phyloP scores from a whole-genome alignment of 345 rosid genomes.

The Eucalyptus marginata region DNA sequence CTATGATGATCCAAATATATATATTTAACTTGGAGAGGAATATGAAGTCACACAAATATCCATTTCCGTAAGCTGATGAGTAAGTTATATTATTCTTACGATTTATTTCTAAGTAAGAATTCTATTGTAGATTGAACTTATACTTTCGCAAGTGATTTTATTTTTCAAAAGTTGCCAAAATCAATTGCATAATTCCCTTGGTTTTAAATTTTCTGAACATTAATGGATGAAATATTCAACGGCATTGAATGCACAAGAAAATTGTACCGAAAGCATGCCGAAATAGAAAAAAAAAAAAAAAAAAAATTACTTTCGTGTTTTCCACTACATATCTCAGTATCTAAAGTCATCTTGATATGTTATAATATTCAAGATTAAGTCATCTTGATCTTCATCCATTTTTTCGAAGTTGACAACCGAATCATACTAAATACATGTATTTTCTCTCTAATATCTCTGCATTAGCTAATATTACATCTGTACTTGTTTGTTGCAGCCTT shows the following conservation, averaged over 20 bases:
- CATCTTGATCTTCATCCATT: too few species aligned
- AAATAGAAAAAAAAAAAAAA: not conserved
- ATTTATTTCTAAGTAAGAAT: not conserved
- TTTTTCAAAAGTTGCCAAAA: not conserved
- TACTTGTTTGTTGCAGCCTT: not conserved
- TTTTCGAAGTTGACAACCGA: not conserved
- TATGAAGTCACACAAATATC: not conserved
- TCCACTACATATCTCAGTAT: accelerated
- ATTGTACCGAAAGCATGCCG: not conserved
- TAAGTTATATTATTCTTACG: not conserved
- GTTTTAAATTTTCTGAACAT: not conserved
- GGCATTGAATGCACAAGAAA: not conserved
- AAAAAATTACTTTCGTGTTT: not conserved
- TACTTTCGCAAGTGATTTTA: not conserved
- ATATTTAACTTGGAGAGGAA: not conserved
- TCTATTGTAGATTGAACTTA: not conserved
- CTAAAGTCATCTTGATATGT: not conserved
- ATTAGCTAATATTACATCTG: not conserved
- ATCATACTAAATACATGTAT: not conserved
- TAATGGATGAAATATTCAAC: not conserved
- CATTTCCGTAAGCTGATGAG: not conserved
- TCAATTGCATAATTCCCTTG: not conserved
- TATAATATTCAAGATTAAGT: too few species aligned
- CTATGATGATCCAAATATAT: not conserved
- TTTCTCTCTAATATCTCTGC: not conserved